Conservation (phyloP, 257 asterid species). For the Solanum appendiculatum region DNA sequence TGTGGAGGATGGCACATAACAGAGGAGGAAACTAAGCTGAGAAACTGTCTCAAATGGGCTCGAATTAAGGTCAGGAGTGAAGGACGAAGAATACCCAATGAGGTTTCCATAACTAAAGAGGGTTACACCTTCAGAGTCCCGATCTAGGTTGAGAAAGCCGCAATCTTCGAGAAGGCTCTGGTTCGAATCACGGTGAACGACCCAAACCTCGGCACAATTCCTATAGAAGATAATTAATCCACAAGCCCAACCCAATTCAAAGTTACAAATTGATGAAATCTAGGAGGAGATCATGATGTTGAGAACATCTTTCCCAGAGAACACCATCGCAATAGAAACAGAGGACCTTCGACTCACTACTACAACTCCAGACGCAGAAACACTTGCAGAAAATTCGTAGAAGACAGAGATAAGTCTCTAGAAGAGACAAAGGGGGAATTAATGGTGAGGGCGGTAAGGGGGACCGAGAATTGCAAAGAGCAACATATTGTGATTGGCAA, state of each 20-base stretch:
- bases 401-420: background rate
- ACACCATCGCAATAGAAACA: background rate
- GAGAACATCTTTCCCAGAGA: background rate
- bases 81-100: background rate
- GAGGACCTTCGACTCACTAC: background rate
- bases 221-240: background rate
- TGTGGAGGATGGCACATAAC: background rate
- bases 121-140: background rate
- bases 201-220: background rate
- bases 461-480: background rate
- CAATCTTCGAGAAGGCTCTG: background rate
- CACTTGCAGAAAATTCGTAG: background rate
- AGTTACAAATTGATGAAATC: background rate
- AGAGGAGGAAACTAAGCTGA: background rate
- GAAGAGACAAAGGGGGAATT: background rate
- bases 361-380: background rate
- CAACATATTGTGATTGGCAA: background rate
- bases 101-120: background rate
- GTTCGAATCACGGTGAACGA: background rate
- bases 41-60: background rate
- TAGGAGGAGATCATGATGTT: background rate
- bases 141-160: background rate
- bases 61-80: background rate
- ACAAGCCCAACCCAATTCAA: background rate
- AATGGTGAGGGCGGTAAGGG: background rate